Percentiles rank a stretch among this genome's conserved stretches.
These are phyloP conservation scores for Podospora didyma DNA, from an alignment of 495 filamentous ascomycete species.

Conservation along the genomic window DNA sequence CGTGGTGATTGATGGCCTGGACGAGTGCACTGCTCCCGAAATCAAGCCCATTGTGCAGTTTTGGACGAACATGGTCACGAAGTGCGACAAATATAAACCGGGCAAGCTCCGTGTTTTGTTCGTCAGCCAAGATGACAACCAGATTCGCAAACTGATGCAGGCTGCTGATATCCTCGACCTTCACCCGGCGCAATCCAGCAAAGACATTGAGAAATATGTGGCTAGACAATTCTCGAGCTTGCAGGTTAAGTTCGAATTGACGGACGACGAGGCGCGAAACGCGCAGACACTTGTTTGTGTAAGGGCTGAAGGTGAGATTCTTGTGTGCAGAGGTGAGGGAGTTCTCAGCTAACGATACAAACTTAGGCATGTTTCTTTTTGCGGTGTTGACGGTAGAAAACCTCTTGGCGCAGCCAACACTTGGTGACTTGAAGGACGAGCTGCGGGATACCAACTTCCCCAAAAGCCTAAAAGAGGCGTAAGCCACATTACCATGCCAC, in stretches of 20 bases:
- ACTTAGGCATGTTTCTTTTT: conserved; percentile 48
- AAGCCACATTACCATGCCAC: conserved; percentile 7
- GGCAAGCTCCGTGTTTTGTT: conserved; percentile 34
- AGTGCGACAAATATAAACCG: conserved; percentile 20
- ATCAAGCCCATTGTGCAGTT: conserved; percentile 24
- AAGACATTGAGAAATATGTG: conserved; percentile 30
- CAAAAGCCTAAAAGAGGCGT: conserved; percentile 36
- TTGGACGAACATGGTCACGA: conserved; percentile 20
- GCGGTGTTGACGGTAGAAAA: conserved; percentile 43
- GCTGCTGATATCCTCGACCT: conserved; percentile 22
- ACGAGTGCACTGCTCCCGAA: conserved; percentile 37
- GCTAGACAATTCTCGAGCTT: conserved; percentile 16
- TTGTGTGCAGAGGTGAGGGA: background rate
- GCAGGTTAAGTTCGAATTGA: conserved; percentile 23
- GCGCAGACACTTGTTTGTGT: conserved; percentile 11
- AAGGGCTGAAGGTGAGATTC: conserved; percentile 6
- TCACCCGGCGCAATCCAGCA: conserved; percentile 18
- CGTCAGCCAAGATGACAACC: conserved; percentile 35
- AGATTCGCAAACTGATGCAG: conserved; percentile 26
- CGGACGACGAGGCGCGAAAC: conserved; percentile 5
- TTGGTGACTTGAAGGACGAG: conserved; percentile 26
- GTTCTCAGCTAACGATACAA: background rate
- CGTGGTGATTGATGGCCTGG: conserved; percentile 44
- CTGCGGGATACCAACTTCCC: conserved; percentile 31
- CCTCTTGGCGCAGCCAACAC: conserved; percentile 29